Evolutionary conservation across 331 rosid genomes (phyloP).

Genomic region (Pyracantha coccinea): DNA sequence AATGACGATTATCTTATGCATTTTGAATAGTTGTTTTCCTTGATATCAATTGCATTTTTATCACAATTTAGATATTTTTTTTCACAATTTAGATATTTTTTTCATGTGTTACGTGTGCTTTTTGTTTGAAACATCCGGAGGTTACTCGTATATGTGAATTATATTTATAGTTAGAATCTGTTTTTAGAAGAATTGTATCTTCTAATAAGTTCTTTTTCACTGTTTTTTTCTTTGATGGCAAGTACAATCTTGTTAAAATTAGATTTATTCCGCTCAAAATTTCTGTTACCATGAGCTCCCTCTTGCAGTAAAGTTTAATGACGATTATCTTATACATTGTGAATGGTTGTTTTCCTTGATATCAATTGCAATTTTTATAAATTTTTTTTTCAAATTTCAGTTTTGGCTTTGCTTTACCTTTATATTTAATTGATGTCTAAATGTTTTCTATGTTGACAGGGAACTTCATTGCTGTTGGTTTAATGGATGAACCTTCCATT

Average conservation of each 20-base stretch:
- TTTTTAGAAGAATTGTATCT: too few species aligned
- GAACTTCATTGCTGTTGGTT: constrained; percentile 76
- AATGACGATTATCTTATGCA: background rate
- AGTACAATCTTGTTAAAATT: background rate
- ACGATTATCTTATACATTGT: background rate
- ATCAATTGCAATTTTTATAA: background rate
- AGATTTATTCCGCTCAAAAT: background rate
- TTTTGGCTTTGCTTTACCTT: constrained; percentile 4
- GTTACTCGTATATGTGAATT: background rate
- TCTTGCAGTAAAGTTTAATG: background rate
- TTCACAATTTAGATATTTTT: background rate
- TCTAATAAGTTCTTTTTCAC: background rate
- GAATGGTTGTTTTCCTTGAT: background rate
- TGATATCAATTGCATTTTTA: background rate
- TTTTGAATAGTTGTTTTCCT: background rate
- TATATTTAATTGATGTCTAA: background rate
- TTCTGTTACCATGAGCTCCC: background rate
- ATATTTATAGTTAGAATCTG: background rate
- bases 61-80: background rate
- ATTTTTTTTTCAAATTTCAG: background rate
- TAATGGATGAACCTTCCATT: constrained; percentile 76
- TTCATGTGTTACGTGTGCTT: background rate
- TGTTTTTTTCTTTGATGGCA: too few species aligned
- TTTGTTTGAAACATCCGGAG: background rate
- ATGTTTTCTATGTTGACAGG: constrained; percentile 38